These are phyloP conservation scores for Persicaria maculosa DNA, from an alignment of 148 eudicot species.

Conservation along the genomic window DNA sequence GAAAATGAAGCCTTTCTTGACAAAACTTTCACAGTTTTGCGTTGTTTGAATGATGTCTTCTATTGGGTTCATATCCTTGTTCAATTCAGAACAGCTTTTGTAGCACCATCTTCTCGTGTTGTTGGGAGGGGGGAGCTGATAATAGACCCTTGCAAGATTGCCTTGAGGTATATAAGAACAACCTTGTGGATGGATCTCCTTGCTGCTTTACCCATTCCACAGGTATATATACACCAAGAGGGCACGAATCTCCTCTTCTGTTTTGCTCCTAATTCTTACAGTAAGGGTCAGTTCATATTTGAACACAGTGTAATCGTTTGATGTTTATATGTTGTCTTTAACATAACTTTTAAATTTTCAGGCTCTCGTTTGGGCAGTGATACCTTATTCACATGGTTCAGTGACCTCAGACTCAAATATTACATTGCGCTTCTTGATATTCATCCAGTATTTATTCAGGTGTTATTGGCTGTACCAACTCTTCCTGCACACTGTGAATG, in stretches of 20 bases:
- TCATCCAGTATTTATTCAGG: constrained; percentile 34
- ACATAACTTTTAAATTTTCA: neutral
- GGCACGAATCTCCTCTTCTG: neutral
- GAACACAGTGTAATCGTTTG: neutral
- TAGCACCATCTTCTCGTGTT: neutral
- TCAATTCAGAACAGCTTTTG: neutral
- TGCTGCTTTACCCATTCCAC: constrained; percentile 2
- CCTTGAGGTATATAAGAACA: neutral
- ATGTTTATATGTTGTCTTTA: neutral
- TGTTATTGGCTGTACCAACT: constrained; percentile 26
- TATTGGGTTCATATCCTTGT: neutral
- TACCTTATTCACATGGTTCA: constrained; percentile 2
- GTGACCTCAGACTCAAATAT: constrained; percentile 26
- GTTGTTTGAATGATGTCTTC: neutral
- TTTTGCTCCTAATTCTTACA: neutral
- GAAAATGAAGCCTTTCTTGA: neutral
- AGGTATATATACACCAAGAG: neutral
- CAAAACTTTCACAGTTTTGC: neutral
- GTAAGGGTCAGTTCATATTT: neutral
- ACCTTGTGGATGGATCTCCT: neutral
- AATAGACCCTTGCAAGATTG: neutral
- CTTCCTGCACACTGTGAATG: constrained; percentile 26
- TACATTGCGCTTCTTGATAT: constrained; percentile 31
- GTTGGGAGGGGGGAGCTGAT: constrained; percentile 1
- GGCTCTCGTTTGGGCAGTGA: neutral